Evolutionary conservation across 306 rosid genomes (phyloP), one percentile per base, ranked within the genome.

Genomic region (Morella rubra): DNA sequence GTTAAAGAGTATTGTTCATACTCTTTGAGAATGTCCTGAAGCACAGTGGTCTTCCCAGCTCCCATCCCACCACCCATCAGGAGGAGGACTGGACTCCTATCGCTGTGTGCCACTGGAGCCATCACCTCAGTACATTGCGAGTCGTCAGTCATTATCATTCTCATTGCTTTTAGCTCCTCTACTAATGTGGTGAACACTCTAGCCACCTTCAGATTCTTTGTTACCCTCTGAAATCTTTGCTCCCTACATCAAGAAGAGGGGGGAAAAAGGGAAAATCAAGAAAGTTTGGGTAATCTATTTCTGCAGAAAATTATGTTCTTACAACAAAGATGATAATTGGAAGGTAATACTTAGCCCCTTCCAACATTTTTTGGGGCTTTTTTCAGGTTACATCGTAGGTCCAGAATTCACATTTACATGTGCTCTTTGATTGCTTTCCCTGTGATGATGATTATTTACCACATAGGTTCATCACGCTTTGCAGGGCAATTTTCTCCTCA

Each of bases 31-130:
- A 96, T 96, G 65, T 96, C 99, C 76, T 96, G 89, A 2, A 96
- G 91, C 41, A 89, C 99, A 0, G 97, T 92, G 90, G 98, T 96
- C 90, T 96, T 96, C 41, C 99, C 98, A 8, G 99, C 99, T 77
- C 99, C 98, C 99, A 96, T 92, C 27, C 98, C 98, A 65, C 99
- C 97, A 0, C 99, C 99, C 99, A 96, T 96, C 85, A 96, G 85
- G 75, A 96, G 97, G 45, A 96, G 96, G 81, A 96, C 91, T 0
- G 99, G 96, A 77, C 99, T 96, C 77, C 99, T 84, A 69, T 96
- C 98, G 55, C 93, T 85, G 76, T 83, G 98, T 59, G 98, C 98
- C 61, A 96, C 89, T 1, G 99, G 99, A 71, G 90, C 98, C 99
- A 96, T 96, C 84, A 96, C 98, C 84, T 96, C 99, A 0, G 99